These are phyloP conservation scores for Lecanicillium sp. DNA, from an alignment of 2,329 filamentous ascomycete species.

Conservation along the genomic window DNA sequence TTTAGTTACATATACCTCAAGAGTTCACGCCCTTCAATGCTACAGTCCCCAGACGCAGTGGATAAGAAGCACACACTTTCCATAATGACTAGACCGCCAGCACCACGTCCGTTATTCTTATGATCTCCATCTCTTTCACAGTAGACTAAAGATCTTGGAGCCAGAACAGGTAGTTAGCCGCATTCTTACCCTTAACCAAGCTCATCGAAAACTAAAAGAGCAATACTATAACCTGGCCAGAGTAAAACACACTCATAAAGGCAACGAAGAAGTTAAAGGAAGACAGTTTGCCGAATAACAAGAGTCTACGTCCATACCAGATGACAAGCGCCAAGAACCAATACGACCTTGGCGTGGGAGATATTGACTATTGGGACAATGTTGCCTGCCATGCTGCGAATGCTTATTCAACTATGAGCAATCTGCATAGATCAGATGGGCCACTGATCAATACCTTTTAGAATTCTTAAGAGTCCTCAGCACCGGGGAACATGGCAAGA, in stretches of 20 bases:
- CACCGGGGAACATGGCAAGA: no score
- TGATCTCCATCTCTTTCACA: conserved; percentile 38
- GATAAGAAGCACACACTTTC: conserved; percentile 59
- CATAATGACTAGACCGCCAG: conserved; percentile 39
- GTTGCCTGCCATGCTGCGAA: no score
- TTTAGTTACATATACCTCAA: conserved; percentile 26
- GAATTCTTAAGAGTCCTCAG: no score
- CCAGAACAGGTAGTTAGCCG: conserved; percentile 47
- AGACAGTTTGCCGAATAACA: conserved; percentile 39
- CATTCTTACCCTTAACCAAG: conserved; percentile 44
- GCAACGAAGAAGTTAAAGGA: conserved; percentile 48
- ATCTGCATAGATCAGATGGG: no score
- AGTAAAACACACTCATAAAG: conserved; percentile 45
- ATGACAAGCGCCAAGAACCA: conserved; percentile 37
- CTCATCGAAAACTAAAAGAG: conserved; percentile 44
- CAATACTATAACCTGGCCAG: conserved; percentile 34
- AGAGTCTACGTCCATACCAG: conserved; percentile 35
- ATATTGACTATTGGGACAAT: no score
- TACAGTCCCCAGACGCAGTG: conserved; percentile 35
- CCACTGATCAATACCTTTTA: no score
- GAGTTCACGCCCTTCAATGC: conserved; percentile 38
- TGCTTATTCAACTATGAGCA: no score
- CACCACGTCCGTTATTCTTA: conserved; percentile 28
- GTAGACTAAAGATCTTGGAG: conserved; percentile 34
- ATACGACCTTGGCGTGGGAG: no score